These are phyloP conservation scores for Daedalea quercina DNA, from an alignment of 768 basidiomycete species.

Conservation along the genomic window DNA sequence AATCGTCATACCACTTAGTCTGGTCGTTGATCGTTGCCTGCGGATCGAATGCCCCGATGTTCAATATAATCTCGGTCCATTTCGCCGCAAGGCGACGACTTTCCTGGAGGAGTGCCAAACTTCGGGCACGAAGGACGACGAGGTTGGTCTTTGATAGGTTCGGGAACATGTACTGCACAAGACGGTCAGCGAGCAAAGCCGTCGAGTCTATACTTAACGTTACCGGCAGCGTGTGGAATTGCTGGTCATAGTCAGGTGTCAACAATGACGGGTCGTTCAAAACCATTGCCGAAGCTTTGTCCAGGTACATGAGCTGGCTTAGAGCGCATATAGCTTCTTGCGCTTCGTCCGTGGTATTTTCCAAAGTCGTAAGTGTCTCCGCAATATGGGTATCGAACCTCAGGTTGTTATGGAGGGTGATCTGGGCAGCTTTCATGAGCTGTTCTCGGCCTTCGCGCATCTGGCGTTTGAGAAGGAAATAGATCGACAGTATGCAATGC, in stretches of 20 bases:
- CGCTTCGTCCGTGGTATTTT: conserved; percentile 7
- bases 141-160: conserved; percentile 12
- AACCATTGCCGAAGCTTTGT: conserved; percentile 15
- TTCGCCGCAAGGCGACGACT: background rate
- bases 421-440: conserved; percentile 11
- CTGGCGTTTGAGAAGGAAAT: conserved; percentile 13
- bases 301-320: conserved; percentile 18
- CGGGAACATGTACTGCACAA: conserved; percentile 8
- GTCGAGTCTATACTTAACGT: no score
- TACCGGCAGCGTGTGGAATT: conserved; percentile 13
- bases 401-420: conserved; percentile 9
- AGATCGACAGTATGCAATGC: conserved; percentile 16
- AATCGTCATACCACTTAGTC: conserved; percentile 14
- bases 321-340: conserved; percentile 17
- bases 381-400: conserved; percentile 6
- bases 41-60: conserved; percentile 6
- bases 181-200: background rate
- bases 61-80: conserved; percentile 8
- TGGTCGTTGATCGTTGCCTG: conserved; percentile 5
- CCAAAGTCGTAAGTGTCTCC: conserved; percentile 3
- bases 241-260: conserved; percentile 12
- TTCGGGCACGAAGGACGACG: conserved; percentile 12
- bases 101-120: conserved; percentile 11
- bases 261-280: conserved; percentile 11
- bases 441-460: conserved; percentile 15